Conservation (phyloP, 1,284 basidiomycete genomes). For the Hortiboletus rubellus region DNA sequence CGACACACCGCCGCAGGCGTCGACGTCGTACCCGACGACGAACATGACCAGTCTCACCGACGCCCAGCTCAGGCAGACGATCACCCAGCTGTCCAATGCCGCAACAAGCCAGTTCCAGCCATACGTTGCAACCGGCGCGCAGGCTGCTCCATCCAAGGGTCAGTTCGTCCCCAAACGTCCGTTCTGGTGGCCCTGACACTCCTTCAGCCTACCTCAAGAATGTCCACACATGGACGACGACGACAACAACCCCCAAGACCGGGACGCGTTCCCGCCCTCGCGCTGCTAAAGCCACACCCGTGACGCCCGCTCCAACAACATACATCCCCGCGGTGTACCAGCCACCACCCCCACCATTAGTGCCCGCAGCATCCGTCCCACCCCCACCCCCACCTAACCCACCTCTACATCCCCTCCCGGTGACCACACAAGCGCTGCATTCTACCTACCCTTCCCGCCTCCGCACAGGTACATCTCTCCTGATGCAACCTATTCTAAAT, state of each 20-base stretch:
- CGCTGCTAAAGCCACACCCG: constrained; percentile 36
- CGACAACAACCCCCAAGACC: constrained; percentile 26
- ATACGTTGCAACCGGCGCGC: constrained; percentile 46
- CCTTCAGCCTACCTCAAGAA: constrained; percentile 60
- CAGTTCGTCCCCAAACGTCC: neutral
- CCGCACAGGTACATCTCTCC: constrained; percentile 85
- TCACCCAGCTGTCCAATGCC: constrained; percentile 47
- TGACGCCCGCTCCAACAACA: constrained; percentile 33
- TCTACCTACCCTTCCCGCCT: constrained; percentile 91
- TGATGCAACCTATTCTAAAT: constrained; percentile 86
- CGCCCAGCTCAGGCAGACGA: constrained; percentile 57
- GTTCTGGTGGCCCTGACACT: constrained; percentile 9
- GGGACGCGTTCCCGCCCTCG: constrained; percentile 35
- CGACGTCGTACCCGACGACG: constrained; percentile 35
- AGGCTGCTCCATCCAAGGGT: constrained; percentile 47
- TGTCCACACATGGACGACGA: constrained; percentile 59
- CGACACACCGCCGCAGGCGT: constrained; percentile 28
- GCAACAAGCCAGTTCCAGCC: constrained; percentile 42
- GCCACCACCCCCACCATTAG: constrained; percentile 23
- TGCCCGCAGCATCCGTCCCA: constrained; percentile 20
- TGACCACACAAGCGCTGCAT: constrained; percentile 69
- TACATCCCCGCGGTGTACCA: constrained; percentile 37
- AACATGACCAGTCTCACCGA: constrained; percentile 50
- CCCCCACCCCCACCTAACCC: constrained; percentile 41
- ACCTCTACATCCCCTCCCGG: constrained; percentile 54